Evolutionary conservation across 192 early-diverging fungal genomes (phyloP).

Genomic region (Helicostylum pulchrum): DNA sequence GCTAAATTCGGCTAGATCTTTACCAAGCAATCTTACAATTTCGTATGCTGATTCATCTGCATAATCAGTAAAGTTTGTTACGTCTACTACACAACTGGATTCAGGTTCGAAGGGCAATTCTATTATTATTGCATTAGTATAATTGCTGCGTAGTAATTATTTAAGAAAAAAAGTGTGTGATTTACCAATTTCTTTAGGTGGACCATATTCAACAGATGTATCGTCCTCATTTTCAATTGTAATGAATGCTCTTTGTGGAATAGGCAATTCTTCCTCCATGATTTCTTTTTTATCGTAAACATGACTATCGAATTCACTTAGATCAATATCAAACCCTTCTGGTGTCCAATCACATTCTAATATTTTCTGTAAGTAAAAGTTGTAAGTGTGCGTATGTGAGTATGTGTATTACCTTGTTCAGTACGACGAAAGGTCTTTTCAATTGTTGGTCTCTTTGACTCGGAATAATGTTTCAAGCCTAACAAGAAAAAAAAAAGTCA

Average conservation of each 20-base stretch:
- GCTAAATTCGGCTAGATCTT: not conserved
- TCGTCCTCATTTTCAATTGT: not conserved
- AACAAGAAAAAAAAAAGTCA: too few relatives aligned
- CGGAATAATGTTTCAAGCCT: not conserved
- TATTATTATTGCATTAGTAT: not conserved
- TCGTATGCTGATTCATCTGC: not conserved
- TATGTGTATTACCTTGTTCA: not conserved
- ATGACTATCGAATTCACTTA: not conserved
- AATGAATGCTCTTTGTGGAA: not conserved
- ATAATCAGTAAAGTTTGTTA: not conserved
- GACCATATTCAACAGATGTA: conserved; percentile 10
- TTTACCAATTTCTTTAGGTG: conserved; percentile 11
- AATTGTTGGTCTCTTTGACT: not conserved
- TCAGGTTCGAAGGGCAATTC: not conserved
- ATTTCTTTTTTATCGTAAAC: not conserved
- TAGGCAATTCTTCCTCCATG: not conserved
- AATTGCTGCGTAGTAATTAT: not conserved
- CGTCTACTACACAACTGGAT: not conserved
- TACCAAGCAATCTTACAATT: not conserved
- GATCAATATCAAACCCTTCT: not conserved
- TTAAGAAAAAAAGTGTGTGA: not conserved
- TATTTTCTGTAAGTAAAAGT: not conserved
- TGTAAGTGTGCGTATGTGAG: not conserved
- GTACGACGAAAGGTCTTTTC: not conserved
- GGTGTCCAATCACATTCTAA: conserved; percentile 15